phyloP scores from a whole-genome alignment of 2,329 filamentous ascomycete genomes.

The Falciphora oryzae region DNA sequence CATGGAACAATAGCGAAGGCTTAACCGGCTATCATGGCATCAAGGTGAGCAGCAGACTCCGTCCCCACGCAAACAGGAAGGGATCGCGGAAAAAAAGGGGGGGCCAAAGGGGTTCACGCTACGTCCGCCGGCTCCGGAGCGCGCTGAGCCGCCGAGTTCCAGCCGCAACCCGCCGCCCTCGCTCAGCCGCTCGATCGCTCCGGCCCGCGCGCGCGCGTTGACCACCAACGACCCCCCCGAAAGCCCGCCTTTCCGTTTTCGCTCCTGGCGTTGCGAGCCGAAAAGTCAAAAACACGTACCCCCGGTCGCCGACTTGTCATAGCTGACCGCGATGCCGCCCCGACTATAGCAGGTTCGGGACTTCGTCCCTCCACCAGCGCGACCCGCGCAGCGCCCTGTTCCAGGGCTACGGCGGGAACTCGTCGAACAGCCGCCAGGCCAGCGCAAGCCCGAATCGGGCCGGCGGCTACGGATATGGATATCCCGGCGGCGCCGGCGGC shows the following conservation, averaged over 20 bases:
- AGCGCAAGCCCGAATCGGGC: slow-evolving; percentile 39
- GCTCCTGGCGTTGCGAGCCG: not conserved
- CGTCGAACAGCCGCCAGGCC: slow-evolving; percentile 34
- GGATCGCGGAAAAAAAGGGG: not conserved
- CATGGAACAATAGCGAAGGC: slow-evolving; percentile 3
- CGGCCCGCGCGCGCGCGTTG: not conserved
- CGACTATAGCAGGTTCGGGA: slow-evolving; percentile 49
- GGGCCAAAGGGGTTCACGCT: not conserved
- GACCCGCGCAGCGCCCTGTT: slow-evolving; percentile 68
- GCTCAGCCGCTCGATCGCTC: not conserved
- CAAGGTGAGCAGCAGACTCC: slow-evolving; percentile 10
- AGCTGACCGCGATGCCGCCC: not conserved
- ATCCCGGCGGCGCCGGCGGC: slow-evolving; percentile 30
- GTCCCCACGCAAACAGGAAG: not conserved
- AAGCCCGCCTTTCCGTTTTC: not conserved
- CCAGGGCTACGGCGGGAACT: slow-evolving; percentile 61
- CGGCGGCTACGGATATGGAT: slow-evolving; percentile 49
- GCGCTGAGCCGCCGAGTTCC: not conserved
- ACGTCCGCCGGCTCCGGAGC: not conserved
- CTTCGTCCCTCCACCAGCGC: slow-evolving; percentile 66
- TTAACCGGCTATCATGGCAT: slow-evolving; percentile 18
- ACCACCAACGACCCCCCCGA: not conserved
- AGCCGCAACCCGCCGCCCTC: not conserved
- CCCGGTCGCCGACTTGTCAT: not conserved
- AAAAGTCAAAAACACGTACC: not conserved